Conservation (phyloP, 768 basidiomycete species). For the Pleurotus citrinopileatus region DNA sequence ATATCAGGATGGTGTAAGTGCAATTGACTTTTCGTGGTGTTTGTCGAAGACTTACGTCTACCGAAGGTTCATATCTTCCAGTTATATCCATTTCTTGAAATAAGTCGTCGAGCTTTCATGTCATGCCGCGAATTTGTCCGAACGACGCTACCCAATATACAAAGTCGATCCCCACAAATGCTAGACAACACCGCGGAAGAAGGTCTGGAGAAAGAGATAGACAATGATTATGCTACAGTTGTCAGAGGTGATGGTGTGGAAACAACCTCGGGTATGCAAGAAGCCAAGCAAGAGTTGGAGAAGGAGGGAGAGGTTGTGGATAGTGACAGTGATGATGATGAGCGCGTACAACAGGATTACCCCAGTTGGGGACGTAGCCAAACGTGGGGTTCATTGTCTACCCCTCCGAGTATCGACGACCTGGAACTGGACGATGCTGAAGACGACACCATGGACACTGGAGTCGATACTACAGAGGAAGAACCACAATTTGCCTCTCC, state of each 20-base stretch:
- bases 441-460: constrained; percentile 14
- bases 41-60: background rate
- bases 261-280: constrained; percentile 35
- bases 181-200: constrained; percentile 56
- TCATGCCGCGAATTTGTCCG: constrained; percentile 72
- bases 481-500: constrained; percentile 7
- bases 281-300: constrained; percentile 37
- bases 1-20: constrained; percentile 84
- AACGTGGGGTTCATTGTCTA: constrained; percentile 21
- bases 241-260: constrained; percentile 76
- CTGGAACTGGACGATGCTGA: constrained; percentile 14
- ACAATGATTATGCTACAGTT: constrained; percentile 59
- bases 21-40: background rate
- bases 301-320: constrained; percentile 17
- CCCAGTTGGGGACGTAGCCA: constrained; percentile 53
- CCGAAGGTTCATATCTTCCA: constrained; percentile 88
- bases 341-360: constrained; percentile 25
- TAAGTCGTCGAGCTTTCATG: constrained; percentile 61
- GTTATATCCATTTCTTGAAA: constrained; percentile 74
- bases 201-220: constrained; percentile 67
- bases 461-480: no score
- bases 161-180: constrained; percentile 45
- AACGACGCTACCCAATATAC: constrained; percentile 50
- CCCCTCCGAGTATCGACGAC: constrained; percentile 14
- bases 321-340: constrained; percentile 28